Percentiles rank a stretch among this genome's conserved stretches.
Conservation (phyloP, 2,329 filamentous ascomycete species). For the Sporothrix brunneoviolacea region DNA sequence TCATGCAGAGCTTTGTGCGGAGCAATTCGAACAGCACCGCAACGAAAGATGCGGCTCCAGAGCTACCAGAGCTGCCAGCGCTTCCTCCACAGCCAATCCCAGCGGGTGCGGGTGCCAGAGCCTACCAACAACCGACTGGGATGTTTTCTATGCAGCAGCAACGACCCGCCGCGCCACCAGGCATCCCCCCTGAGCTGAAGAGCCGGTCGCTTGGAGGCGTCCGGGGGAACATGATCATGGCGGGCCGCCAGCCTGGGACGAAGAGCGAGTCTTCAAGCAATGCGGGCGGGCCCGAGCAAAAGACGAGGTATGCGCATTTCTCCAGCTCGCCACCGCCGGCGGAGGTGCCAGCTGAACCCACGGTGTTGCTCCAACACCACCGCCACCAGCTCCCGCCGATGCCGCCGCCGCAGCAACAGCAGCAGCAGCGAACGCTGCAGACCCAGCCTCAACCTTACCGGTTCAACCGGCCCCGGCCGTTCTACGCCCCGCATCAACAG, state of each 20-base stretch:
- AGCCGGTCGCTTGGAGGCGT: constrained; percentile 36
- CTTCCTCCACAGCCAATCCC: background rate
- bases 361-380: background rate
- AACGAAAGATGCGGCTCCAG: background rate
- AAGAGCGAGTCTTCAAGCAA: too few relatives aligned
- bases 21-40: constrained; percentile 2
- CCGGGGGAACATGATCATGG: constrained; percentile 23
- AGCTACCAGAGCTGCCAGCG: background rate
- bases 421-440: background rate
- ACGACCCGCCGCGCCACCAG: constrained; percentile 6
- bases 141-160: background rate
- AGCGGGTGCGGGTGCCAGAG: too few relatives aligned
- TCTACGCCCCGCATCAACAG: background rate
- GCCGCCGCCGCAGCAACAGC: background rate
- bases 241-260: background rate
- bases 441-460: background rate
- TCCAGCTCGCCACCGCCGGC: constrained; percentile 46
- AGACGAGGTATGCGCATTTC: constrained; percentile 54
- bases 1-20: constrained; percentile 10
- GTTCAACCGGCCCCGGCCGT: constrained; percentile 10
- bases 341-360: background rate
- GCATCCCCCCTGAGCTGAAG: constrained; percentile 28
- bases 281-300: too few relatives aligned
- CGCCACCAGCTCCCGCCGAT: background rate
- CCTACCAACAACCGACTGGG: constrained; percentile 7